Conservation (phyloP, 2,329 filamentous ascomycete species). For the Paracamarosporium sp. region DNA sequence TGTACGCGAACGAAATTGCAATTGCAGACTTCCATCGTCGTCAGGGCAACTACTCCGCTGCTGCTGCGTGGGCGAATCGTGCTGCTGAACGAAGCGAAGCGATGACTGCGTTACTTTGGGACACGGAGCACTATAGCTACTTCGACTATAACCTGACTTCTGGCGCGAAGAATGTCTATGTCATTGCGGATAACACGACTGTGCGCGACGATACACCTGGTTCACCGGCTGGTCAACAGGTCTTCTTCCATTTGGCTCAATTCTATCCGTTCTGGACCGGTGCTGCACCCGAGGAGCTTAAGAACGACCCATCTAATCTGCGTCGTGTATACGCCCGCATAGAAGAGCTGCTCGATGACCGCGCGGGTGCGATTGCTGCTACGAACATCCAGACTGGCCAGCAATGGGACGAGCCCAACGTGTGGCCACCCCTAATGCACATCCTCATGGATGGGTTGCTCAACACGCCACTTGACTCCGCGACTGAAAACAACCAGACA, state of each 20-base stretch:
- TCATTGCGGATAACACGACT: slow-evolving; percentile 53
- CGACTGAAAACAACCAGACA: slow-evolving; percentile 54
- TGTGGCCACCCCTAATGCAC: slow-evolving; percentile 73
- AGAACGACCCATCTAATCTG: slow-evolving; percentile 65
- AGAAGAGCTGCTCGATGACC: slow-evolving; percentile 58
- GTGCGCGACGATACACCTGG: slow-evolving; percentile 43
- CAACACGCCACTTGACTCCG: slow-evolving; percentile 65
- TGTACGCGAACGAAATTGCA: slow-evolving; percentile 69
- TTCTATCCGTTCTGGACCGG: slow-evolving; percentile 75
- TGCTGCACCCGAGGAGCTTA: slow-evolving; percentile 64
- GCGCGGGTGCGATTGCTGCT: slow-evolving; percentile 65
- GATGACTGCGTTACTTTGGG: slow-evolving; percentile 71
- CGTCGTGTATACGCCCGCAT: slow-evolving; percentile 63
- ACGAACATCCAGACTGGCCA: slow-evolving; percentile 68
- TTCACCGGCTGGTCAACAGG: slow-evolving; percentile 63
- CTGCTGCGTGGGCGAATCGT: slow-evolving; percentile 56
- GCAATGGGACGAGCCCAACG: slow-evolving; percentile 75
- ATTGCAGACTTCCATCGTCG: slow-evolving; percentile 63
- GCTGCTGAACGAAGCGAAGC: slow-evolving; percentile 64
- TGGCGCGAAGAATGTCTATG: slow-evolving; percentile 61
- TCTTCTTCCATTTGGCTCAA: slow-evolving; percentile 65
- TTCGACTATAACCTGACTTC: slow-evolving; percentile 74
- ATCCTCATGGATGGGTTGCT: slow-evolving; percentile 68
- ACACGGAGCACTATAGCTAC: slow-evolving; percentile 66
- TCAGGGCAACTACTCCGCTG: slow-evolving; percentile 59